phyloP scores from a whole-genome alignment of 805 yeast species.

The Candida taoyuanica region DNA sequence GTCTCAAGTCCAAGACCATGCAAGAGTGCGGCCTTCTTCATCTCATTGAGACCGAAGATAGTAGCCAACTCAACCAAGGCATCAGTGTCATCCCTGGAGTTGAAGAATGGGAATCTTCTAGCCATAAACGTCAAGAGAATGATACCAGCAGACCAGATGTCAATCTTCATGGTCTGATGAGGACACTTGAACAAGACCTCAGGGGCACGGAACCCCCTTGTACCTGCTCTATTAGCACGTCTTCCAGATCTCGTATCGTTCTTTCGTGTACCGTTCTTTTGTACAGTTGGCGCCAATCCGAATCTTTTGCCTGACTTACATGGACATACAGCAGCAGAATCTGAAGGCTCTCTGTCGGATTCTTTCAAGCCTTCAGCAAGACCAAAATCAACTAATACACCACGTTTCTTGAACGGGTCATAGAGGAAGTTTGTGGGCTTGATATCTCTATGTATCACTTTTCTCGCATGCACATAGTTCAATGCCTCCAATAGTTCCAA shows the following conservation, averaged over 20 bases:
- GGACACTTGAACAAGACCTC: constrained; percentile 54
- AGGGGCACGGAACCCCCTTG: constrained; percentile 86
- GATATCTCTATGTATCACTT: constrained; percentile 72
- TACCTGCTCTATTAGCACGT: constrained; percentile 94
- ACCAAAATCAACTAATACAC: constrained; percentile 82
- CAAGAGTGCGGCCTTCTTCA: constrained; percentile 71
- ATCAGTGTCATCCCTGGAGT: constrained; percentile 89
- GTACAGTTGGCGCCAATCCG: constrained; percentile 10
- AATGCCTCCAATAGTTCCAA: constrained; percentile 72
- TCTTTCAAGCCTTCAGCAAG: constrained; percentile 46
- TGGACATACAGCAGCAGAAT: constrained; percentile 40
- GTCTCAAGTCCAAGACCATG: constrained; percentile 89
- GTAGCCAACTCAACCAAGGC: constrained; percentile 81
- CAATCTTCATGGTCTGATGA: constrained; percentile 63
- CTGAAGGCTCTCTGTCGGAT: constrained; percentile 5
- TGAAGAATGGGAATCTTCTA: constrained; percentile 87
- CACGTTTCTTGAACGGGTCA: constrained; percentile 44
- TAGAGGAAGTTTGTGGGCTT: constrained; percentile 71
- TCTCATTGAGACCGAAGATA: constrained; percentile 68
- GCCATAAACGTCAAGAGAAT: constrained; percentile 69
- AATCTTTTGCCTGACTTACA: constrained; percentile 36
- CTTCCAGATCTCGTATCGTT: constrained; percentile 85
- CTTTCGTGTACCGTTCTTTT: constrained; percentile 67
- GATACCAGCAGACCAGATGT: constrained; percentile 81
- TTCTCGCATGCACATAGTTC: constrained; percentile 59